Evolutionary conservation across 176 grass and related monocot species (phyloP), one percentile per base, ranked within the genome.

Genomic region (Oryza longistaminata): DNA sequence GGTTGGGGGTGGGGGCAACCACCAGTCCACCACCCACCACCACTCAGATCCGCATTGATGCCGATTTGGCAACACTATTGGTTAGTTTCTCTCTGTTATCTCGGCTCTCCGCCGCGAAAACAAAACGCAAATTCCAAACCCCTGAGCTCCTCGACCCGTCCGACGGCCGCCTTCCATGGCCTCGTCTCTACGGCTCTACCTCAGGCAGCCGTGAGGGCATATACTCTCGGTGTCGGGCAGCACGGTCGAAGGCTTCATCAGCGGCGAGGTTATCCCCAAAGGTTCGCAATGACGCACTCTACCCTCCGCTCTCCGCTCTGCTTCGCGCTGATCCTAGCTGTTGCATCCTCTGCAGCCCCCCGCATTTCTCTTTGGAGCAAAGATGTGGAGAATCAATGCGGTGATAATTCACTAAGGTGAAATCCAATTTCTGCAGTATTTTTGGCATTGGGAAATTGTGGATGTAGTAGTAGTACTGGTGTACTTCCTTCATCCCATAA

Each of bases 171-270:
- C 67, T 53, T 60, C 89, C 84, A 88, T 94, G 90, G 85, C 85
- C 48, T 82, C 37, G 26, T 12, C 37, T 4, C 15, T 53, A 5
- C 37, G 26, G 9, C 37, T 4, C 15, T 53, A 5, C 21, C 16
- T 68, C 8, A 25, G 77, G 60, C 68, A 68, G 68, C 77, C 43
- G 52, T 49, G 21, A 31, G 29, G 29, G 29, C 29, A 79, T 91
- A 35, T 35, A 0, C 3, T 35, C 34, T 35, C 34, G 70, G 82
- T 81, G 17, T 35, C 77, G 31, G 82, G 90, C 85, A 92, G 44
- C 78, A 84, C 6, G 52, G 76, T 89, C 74, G 81, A 58, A 12
- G 84, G 75, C 69, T 89, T 87, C 83, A 62, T 74, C 58, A 74
- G 70, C 27, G 87, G 67, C 48, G 64, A 22, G 64, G 39, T 50